phyloP scores from a whole-genome alignment of 1,284 basidiomycete genomes.

The Ganoderma leucocontextum region DNA sequence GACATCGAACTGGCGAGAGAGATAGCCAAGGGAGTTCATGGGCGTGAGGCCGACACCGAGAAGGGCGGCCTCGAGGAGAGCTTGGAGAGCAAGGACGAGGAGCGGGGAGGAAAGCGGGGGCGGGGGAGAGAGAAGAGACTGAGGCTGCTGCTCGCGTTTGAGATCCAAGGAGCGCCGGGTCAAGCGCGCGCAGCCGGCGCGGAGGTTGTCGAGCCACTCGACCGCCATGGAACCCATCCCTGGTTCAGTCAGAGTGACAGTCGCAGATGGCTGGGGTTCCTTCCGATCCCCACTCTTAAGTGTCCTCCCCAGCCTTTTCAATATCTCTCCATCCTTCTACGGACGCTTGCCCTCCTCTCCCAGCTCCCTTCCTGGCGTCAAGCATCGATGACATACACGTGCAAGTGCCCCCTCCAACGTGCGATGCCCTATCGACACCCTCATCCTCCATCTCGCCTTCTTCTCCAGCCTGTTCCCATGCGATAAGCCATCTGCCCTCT shows the following conservation, averaged over 20 bases:
- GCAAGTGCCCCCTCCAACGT: conserved; percentile 31
- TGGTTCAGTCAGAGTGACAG: no score
- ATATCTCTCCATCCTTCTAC: not conserved
- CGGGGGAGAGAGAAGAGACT: conserved; percentile 25
- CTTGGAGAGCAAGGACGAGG: conserved; percentile 28
- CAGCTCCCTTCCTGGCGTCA: not conserved
- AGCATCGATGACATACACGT: conserved; percentile 29
- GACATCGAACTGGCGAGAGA: conserved; percentile 47
- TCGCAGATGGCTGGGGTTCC: conserved; percentile 1
- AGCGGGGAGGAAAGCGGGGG: conserved; percentile 24
- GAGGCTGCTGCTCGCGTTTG: not conserved
- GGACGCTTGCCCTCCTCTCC: not conserved
- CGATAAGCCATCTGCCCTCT: conserved; percentile 23
- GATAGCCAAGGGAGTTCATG: conserved; percentile 47
- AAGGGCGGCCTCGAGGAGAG: conserved; percentile 34
- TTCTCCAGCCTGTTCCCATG: conserved; percentile 8
- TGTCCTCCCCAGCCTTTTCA: conserved; percentile 17
- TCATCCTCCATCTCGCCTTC: conserved; percentile 1
- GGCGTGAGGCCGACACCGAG: conserved; percentile 36
- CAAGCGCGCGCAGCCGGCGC: conserved; percentile 26
- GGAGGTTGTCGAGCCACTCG: conserved; percentile 24
- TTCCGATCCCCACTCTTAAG: not conserved
- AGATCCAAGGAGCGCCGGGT: conserved; percentile 3
- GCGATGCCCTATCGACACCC: conserved; percentile 25
- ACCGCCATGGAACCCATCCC: no score